These are phyloP conservation scores for Dinochytrium kinnereticum DNA, from an alignment of 371 early-diverging fungal genomes.

Conservation along the genomic window DNA sequence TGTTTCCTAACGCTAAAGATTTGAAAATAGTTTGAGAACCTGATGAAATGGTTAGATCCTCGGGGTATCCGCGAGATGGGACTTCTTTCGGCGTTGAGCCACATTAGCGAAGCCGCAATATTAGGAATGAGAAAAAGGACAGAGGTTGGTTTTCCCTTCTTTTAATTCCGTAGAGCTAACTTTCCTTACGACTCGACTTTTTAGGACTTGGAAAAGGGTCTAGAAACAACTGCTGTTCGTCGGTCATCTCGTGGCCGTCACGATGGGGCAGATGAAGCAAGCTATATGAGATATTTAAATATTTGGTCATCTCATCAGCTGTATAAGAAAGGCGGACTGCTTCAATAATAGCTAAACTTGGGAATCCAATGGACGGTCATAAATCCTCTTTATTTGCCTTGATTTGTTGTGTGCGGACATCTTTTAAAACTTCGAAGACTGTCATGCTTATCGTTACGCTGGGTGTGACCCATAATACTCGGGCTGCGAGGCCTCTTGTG, in stretches of 20 bases:
- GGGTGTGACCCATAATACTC: constrained; percentile 76
- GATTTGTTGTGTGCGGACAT: constrained; percentile 11
- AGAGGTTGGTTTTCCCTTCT: constrained; percentile 21
- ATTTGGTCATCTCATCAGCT: background rate
- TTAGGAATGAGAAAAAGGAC: constrained; percentile 39
- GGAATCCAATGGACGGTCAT: too few relatives aligned
- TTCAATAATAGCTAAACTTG: background rate
- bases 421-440: constrained; percentile 75
- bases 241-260: background rate
- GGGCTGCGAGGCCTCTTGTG: constrained; percentile 65
- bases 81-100: constrained; percentile 27
- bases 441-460: constrained; percentile 73
- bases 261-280: background rate
- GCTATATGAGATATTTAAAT: background rate
- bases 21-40: constrained; percentile 61
- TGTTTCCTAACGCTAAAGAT: background rate
- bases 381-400: constrained; percentile 6
- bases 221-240: background rate
- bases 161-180: too few relatives aligned
- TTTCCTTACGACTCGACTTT: too few relatives aligned
- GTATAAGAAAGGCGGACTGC: background rate
- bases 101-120: constrained; percentile 27
- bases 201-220: background rate
- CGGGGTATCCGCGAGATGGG: constrained; percentile 74
- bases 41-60: constrained; percentile 76